These are phyloP conservation scores for Senna siamea DNA, from an alignment of 306 rosid genomes.

Conservation along the genomic window DNA sequence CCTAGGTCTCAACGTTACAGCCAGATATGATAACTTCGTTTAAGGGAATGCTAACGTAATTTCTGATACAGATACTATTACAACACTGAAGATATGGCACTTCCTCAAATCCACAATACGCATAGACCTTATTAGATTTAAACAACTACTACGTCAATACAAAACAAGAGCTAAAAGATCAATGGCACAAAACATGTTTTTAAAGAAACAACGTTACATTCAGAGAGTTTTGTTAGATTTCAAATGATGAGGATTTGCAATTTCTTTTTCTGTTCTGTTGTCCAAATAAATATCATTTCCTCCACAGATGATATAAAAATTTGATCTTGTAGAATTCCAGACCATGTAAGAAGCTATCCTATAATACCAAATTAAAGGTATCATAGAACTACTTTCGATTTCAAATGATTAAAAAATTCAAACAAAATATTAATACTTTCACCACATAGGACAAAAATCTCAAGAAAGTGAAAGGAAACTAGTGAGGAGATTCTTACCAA, in stretches of 20 bases:
- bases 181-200: neutral
- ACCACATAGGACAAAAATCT: neutral
- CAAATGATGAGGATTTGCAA: neutral
- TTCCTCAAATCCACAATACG: neutral
- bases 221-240: too few species aligned
- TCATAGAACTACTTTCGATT: neutral
- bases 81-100: neutral
- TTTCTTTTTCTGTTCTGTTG: neutral
- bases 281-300: neutral
- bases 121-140: neutral
- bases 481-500: constrained; percentile 62
- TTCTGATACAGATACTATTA: neutral
- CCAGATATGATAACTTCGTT: neutral
- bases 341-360: constrained; percentile 5
- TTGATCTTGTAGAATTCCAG: constrained; percentile 15
- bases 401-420: constrained; percentile 9
- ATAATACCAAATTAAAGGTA: neutral
- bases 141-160: constrained; percentile 3
- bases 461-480: constrained; percentile 10
- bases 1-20: constrained; percentile 10
- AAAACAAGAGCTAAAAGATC: neutral
- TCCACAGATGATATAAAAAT: neutral
- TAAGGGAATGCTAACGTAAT: neutral
- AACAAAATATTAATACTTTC: constrained; percentile 7
- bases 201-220: neutral